phyloP scores from a whole-genome alignment of 148 eudicot species.

The Bassia scoparia region DNA sequence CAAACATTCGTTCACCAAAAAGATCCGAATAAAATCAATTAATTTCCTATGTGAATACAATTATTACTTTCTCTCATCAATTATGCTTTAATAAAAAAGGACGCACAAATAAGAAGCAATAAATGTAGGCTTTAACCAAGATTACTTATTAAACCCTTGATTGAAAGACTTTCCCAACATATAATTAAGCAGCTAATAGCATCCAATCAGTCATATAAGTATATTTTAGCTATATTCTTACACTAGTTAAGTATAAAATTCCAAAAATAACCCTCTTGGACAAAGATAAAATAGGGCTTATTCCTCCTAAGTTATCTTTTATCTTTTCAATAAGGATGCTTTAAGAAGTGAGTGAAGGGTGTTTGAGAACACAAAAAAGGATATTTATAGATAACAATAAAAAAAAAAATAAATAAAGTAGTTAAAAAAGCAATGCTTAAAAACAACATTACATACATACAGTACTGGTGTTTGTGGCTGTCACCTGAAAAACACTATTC shows the following conservation, averaged over 20 bases:
- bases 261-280: slow-evolving; percentile 27
- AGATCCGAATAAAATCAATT: too few species aligned
- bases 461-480: slow-evolving; percentile 42
- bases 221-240: neutral
- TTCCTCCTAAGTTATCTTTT: slow-evolving; percentile 28
- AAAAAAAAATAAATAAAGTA: slow-evolving; percentile 20
- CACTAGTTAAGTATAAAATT: slow-evolving; percentile 5
- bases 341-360: slow-evolving; percentile 28
- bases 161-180: slow-evolving; percentile 11
- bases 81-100: too few species aligned
- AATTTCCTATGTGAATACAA: too few species aligned
- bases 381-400: slow-evolving; percentile 24
- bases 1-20: too few species aligned
- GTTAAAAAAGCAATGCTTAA: slow-evolving; percentile 28
- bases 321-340: slow-evolving; percentile 44
- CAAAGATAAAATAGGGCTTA: slow-evolving; percentile 22
- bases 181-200: neutral
- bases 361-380: slow-evolving; percentile 55
- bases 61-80: too few species aligned
- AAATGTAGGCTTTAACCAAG: too few species aligned
- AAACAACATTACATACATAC: slow-evolving; percentile 18
- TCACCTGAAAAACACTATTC: slow-evolving; percentile 40
- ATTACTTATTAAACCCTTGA: too few species aligned
- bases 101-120: too few species aligned
- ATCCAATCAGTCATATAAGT: neutral